Base-by-base conservation (phyloP, 1,139 yeast species). In the Wickerhamiella pararugosa region DNA sequence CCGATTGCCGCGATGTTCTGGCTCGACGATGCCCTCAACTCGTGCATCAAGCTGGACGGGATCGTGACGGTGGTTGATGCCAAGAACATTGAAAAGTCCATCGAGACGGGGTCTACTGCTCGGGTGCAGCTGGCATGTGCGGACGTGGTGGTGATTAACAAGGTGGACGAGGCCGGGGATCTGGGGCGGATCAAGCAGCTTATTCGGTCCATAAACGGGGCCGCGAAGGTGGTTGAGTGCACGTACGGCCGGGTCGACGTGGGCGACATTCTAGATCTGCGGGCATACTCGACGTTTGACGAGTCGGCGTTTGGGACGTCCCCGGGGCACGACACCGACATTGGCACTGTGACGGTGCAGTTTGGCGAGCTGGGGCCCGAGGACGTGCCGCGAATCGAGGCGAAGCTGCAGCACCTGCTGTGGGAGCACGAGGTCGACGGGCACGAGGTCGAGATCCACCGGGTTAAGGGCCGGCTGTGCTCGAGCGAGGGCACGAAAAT, bases 1-100 rank as follows among this genome's bases (percentile, higher is more conserved):
- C 97, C 97, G 0, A 84, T 90, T 32, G 95, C 96, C 6, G 75
- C 77, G 51, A 90, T 90, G 95, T 90, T 90, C 60, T 90, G 98
- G 98, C 67, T 87, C 34, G 98, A 90, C 58, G 92, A 82, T 31
- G 96, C 90, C 0, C 65, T 90, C 44, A 70, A 79, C 8, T 78
- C 94, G 5, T 78, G 76, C 50, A 83, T 90, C 2, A 83, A 82
- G 57, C 79, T 90, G 36, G 98, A 90, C 61, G 95, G 96, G 0
- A 86, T 90, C 5, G 72, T 92, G n/a, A 81, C 96, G 0, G 96
- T 92, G 5, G 66, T 90, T 38, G 98, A 90, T 60, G 69, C 83
- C 0, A 75, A 71, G 42, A 78, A 86, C 53, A 76, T 90, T 30
- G 53, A 70, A 21, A 65, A 65, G 43, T 77, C 83, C 49, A 65